Conservation (phyloP, 495 filamentous ascomycete genomes). For the Astrothelium subdiscretum region DNA sequence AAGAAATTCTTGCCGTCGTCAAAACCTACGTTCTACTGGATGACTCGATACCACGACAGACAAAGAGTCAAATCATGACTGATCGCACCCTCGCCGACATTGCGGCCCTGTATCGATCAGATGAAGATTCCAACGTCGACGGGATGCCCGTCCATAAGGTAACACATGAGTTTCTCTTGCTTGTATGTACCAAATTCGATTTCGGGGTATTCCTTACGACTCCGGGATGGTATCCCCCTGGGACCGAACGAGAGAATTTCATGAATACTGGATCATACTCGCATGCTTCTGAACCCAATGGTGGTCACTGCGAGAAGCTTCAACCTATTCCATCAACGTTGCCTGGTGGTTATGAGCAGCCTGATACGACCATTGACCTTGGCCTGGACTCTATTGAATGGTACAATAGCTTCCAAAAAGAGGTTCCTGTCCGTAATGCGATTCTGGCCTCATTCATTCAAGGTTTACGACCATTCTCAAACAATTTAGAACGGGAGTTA, state of each 20-base stretch:
- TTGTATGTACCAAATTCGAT: slow-evolving; percentile 57
- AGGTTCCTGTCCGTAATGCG: slow-evolving; percentile 57
- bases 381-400: slow-evolving; percentile 57
- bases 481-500: slow-evolving; percentile 68
- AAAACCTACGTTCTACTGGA: slow-evolving; percentile 59
- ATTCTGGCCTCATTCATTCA: slow-evolving; percentile 64
- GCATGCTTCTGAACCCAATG: slow-evolving; percentile 22
- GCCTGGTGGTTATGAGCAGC: not conserved
- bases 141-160: slow-evolving; percentile 40
- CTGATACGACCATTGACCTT: slow-evolving; percentile 40
- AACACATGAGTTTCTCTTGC: slow-evolving; percentile 59
- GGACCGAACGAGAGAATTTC: slow-evolving; percentile 31
- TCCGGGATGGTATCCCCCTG: slow-evolving; percentile 62
- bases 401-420: slow-evolving; percentile 51
- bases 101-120: slow-evolving; percentile 50
- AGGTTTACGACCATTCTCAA: slow-evolving; percentile 73
- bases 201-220: slow-evolving; percentile 58
- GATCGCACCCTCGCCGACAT: slow-evolving; percentile 58
- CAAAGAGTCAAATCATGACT: slow-evolving; percentile 62
- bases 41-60: slow-evolving; percentile 50
- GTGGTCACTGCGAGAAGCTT: not conserved
- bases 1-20: slow-evolving; percentile 54
- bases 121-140: slow-evolving; percentile 28
- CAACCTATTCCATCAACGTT: not conserved
- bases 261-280: not conserved